Percentiles rank a stretch among this genome's conserved stretches.
Evolutionary conservation across 768 basidiomycete genomes (phyloP).

Genomic region (Mycena olivaceomarginata): DNA sequence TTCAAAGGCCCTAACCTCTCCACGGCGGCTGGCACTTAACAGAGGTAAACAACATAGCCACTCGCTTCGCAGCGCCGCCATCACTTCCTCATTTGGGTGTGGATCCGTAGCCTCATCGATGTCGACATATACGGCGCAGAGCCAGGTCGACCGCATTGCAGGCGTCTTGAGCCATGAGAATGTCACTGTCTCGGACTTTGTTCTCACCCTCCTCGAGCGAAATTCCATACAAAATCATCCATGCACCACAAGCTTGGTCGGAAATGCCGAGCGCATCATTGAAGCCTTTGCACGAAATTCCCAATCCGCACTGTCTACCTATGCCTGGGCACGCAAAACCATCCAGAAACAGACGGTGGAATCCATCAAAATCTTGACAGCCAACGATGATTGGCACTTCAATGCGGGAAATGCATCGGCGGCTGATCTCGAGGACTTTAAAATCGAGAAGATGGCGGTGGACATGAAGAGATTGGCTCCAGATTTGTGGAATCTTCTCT

Average conservation of each 20-base stretch:
- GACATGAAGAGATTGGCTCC: conserved; percentile 18
- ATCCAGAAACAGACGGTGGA: neutral
- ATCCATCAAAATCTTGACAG: neutral
- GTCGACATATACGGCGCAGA: neutral
- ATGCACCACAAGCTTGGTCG: neutral
- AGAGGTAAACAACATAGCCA: conserved; percentile 3
- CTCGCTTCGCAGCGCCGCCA: neutral
- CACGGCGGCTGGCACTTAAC: neutral
- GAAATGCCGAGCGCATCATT: neutral
- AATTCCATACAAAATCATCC: neutral
- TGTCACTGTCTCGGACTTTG: neutral
- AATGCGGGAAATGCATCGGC: neutral
- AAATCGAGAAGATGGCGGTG: conserved; percentile 22
- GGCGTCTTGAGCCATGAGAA: neutral
- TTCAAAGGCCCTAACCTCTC: too few species aligned
- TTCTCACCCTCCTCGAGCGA: neutral
- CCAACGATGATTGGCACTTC: conserved; percentile 4
- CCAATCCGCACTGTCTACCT: neutral
- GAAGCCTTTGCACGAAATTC: neutral
- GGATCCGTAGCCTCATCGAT: too few species aligned
- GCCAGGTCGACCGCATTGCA: neutral
- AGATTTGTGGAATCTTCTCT: conserved; percentile 12
- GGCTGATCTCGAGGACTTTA: conserved; percentile 15
- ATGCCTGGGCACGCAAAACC: neutral
- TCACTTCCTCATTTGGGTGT: neutral